Percentiles rank a stretch among this genome's conserved stretches.
These are phyloP conservation scores for Neurospora sublineolata DNA, from an alignment of 495 filamentous ascomycete genomes.

Conservation along the genomic window DNA sequence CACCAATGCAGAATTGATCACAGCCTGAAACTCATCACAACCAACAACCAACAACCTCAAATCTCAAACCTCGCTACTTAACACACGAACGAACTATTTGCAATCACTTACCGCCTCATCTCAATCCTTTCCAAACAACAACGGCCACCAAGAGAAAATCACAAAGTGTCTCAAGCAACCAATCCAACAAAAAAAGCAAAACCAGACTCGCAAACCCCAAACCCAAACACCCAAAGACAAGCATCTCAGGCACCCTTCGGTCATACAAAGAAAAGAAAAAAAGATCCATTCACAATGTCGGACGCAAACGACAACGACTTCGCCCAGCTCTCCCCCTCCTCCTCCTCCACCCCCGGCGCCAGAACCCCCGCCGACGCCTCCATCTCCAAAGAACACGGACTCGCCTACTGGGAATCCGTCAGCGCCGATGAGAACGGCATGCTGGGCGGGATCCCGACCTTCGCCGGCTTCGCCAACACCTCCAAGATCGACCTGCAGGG, in stretches of 20 bases:
- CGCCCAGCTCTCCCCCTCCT: neutral
- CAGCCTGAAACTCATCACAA: neutral
- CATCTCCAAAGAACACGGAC: constrained; percentile 41
- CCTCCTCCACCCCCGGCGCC: neutral
- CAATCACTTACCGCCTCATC: neutral
- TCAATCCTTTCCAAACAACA: neutral
- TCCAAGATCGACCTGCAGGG: constrained; percentile 66
- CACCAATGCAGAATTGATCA: neutral
- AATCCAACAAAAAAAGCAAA: neutral
- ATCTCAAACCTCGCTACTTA: neutral
- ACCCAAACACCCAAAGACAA: neutral
- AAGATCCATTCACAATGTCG: neutral
- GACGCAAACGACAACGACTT: neutral
- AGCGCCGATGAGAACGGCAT: constrained; percentile 65
- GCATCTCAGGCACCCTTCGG: too few species aligned
- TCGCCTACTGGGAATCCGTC: constrained; percentile 66
- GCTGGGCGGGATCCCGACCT: constrained; percentile 63
- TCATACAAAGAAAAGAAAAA: neutral
- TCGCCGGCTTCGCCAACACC: constrained; percentile 32
- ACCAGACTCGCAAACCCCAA: neutral
- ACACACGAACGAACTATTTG: neutral
- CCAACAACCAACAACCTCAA: neutral
- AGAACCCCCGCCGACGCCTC: neutral
- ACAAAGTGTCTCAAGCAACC: neutral
- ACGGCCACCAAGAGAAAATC: neutral